Base-by-base conservation (phyloP, 768 basidiomycete genomes). In the Trametes punicea region DNA sequence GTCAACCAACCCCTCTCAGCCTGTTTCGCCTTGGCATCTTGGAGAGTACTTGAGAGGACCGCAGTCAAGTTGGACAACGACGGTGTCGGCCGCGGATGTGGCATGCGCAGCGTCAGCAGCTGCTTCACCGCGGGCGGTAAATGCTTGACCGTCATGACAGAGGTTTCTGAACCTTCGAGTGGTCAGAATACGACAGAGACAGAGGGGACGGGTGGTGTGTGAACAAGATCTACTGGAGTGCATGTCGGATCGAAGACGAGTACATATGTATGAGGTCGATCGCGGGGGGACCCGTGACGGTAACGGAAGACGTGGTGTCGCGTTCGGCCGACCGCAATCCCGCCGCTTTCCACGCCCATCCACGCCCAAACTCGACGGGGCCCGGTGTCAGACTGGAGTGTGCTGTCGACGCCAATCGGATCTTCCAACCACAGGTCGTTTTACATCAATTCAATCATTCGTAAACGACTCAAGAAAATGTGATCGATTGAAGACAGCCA, bases 1-100 rank as follows among this genome's bases (percentile, higher is more conserved):
- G 90, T 89, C 18, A 93, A 78, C 90, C 90, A 93, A 42, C 85
- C 89, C 10, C 81, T 85, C 71, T 85, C 84, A 29, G 82, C 88
- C 16, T 80, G 83, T 60, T 78, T 81, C 41, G 72, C 70, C 65
- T 74, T 76, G 26, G 90, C 90, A 67, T 88, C 85, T 42, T 73
- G 74, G 59, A 81, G 80, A n/a, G 90, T 87, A 46, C 74, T 76
- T 7, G 73, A 66, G 62, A 93, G 80, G 23, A 90, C 72, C 30
- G 64, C 71, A 62, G 80, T 78, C 21, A 93, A 72, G 60, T 70
- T 77, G 16, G 77, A 52, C 10, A 77, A 50, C 11, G 83, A 74
- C 31, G 90, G 90, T 53, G 81, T 76, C 13, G 80, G 79, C 54
- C 78, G 76, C 27, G 78, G 74, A 48, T 81, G 73, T 20, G 84